Evolutionary conservation across 2,329 filamentous ascomycete genomes (phyloP).

Genomic region (Claviceps sp.): DNA sequence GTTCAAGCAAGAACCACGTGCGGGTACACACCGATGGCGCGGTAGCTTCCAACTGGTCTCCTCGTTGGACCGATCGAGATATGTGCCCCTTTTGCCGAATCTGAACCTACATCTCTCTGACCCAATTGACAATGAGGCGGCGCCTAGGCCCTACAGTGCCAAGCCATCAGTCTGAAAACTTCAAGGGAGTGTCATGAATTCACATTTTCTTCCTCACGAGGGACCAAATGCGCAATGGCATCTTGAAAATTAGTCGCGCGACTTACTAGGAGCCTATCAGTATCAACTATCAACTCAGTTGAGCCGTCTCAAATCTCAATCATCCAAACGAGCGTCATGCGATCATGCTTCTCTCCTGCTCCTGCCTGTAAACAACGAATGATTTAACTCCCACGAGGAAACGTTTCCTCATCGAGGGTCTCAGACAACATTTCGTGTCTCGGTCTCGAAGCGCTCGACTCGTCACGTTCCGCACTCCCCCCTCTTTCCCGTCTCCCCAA

Average conservation of each 20-base stretch:
- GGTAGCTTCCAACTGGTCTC: neutral
- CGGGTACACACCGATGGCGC: neutral
- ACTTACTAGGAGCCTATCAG: no score
- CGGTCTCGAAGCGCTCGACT: slow-evolving; percentile 1
- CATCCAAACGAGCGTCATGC: neutral
- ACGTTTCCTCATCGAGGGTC: neutral
- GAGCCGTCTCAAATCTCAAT: neutral
- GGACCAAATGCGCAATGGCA: neutral
- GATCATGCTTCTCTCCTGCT: neutral
- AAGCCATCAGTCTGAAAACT: neutral
- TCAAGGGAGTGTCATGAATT: neutral
- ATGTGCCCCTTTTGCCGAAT: neutral
- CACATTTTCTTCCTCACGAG: neutral
- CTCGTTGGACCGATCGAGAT: neutral
- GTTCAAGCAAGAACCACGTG: neutral
- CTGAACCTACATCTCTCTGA: neutral
- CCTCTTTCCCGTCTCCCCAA: neutral
- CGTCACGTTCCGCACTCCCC: neutral
- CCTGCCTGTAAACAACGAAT: neutral
- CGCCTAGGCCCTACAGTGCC: neutral
- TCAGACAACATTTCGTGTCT: slow-evolving; percentile 1
- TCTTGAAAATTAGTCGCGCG: neutral
- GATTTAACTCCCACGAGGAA: slow-evolving; percentile 1
- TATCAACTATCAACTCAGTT: neutral
- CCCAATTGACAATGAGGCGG: no score